Base-by-base conservation (phyloP, 73 alveolate species). In the Paramecium tetraurelia region DNA sequence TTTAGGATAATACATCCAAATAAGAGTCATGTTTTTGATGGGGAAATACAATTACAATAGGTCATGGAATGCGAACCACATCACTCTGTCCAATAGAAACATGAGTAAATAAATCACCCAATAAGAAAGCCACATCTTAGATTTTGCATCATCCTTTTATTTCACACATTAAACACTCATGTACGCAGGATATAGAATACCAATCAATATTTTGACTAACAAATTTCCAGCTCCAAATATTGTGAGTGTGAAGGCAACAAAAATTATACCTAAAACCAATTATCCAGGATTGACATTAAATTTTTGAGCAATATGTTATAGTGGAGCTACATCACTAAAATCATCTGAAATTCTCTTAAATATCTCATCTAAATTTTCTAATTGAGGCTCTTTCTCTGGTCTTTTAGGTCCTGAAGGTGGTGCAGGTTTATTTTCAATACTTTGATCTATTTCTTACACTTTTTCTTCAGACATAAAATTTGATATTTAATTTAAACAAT, bases 1-100 rank as follows among this genome's bases (percentile, higher is more conserved):
- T 46, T 24, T 80, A 21, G 90, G 90, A 80, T 80, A 80, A 80
- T 80, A 80, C 75, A 80, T 44, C 90, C 90, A 80, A 24, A 80
- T 80, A 7, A 48, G 41, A 80, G 57, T 24, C 90, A 80, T 80
- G 33, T 80, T 43, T 35, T 80, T 80, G 24, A 80, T 27, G 10
- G 90, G 90, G 44, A n/a, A 80, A 46, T 80, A 80, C 18, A 80
- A 35, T 44, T 33, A 48, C 57, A 31, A 48, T 21, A 80, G 20
- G 29, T 80, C 90, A 22, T 80, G 90, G 46, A 80, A 48, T 33
- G 57, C 48, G 22, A 80, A 80, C 90, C 90, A 80, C 43, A 80
- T 48, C n/a, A 80, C 46, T 80, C 90, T 40, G 22, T 80, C 90
- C 9, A 80, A 20, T 12, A 80, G 57, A 80, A 48, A 80, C 57